Base-by-base conservation (phyloP, 805 yeast genomes). In the Komagataella pseudopastoris region DNA sequence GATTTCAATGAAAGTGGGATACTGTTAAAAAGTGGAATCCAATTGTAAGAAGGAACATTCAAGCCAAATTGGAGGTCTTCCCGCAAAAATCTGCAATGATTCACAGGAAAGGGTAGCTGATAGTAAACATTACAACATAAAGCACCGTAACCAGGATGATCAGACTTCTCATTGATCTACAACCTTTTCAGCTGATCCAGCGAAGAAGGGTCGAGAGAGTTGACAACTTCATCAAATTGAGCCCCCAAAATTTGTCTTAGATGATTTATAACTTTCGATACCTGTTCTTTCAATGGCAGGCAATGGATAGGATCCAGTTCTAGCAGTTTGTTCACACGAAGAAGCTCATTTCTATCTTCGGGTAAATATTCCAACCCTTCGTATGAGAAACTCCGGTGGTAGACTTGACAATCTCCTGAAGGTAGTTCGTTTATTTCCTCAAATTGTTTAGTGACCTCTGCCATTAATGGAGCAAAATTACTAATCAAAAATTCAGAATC, bases 351-450 rank as follows among this genome's bases (percentile, higher is more conserved):
- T 56, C 20, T 55, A n/a, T 52, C 58, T 14, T 54, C 58, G 1
- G 56, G 63, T 20, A 67, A 55, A 14, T 62, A 62, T 48, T 66
- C 69, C 43, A 54, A 57, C 48, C 67, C 71, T 45, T 70, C 71
- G 51, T 61, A 68, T 5, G 68, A 55, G 16, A 67, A 63, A 17
- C 73, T 69, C 14, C 68, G 63, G 56, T 78, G 81, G 55, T 78
- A 80, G 23, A 65, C 69, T 30, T 68, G 73, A 57, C 81, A 75
- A 56, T 82, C 85, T 3, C 88, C 88, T 36, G 63, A 61, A 3
- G 59, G 62, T 8, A 63, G 55, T 60, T 90, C 97, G 52, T 81
- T 77, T 12, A 85, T 72, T 60, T 88, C 96, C 58, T 90, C 96
- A 49, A 87, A 61, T 53, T 84, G 72, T 50, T 75, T 63, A 2